A percentile compares a stretch with the other conserved stretches of the same genome.
phyloP scores from a whole-genome alignment of 208 protist species.

The Leishmania tarentolae region DNA sequence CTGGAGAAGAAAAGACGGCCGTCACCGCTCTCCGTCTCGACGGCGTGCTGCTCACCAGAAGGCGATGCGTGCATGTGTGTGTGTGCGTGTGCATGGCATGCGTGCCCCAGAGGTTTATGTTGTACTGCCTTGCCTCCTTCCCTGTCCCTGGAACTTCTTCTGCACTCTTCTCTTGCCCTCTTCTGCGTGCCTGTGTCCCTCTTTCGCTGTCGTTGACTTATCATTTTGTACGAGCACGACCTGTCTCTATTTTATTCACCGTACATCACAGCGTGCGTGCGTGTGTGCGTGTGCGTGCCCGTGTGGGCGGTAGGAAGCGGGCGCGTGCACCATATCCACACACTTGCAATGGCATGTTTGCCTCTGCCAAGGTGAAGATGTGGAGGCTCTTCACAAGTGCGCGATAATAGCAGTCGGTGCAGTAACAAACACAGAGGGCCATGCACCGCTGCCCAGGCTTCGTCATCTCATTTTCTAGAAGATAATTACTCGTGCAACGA shows the following conservation, averaged over 20 bases:
- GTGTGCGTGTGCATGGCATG: not conserved
- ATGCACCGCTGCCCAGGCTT: not conserved
- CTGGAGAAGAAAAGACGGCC: not conserved
- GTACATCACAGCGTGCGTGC: not conserved
- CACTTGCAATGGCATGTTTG: not conserved
- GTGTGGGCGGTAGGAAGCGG: not conserved
- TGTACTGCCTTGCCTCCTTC: not conserved
- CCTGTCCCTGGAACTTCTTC: not conserved
- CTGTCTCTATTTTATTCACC: not conserved
- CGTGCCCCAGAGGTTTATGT: not conserved
- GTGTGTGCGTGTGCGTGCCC: too few relatives aligned
- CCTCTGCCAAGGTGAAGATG: not conserved
- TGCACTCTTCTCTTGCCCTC: not conserved
- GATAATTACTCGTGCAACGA: not conserved
- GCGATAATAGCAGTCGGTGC: not conserved
- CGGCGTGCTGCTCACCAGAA: not conserved
- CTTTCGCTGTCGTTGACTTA: not conserved
- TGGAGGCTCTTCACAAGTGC: not conserved
- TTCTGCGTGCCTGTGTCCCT: not conserved
- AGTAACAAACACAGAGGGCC: not conserved
- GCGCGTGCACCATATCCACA: not conserved
- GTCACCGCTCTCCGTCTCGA: not conserved
- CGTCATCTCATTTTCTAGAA: not conserved
- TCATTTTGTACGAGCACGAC: not conserved
- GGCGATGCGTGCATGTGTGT: slow-evolving; percentile 1